Evolutionary conservation across 2,329 filamentous ascomycete species (phyloP).

Genomic region (Periconia sp.): DNA sequence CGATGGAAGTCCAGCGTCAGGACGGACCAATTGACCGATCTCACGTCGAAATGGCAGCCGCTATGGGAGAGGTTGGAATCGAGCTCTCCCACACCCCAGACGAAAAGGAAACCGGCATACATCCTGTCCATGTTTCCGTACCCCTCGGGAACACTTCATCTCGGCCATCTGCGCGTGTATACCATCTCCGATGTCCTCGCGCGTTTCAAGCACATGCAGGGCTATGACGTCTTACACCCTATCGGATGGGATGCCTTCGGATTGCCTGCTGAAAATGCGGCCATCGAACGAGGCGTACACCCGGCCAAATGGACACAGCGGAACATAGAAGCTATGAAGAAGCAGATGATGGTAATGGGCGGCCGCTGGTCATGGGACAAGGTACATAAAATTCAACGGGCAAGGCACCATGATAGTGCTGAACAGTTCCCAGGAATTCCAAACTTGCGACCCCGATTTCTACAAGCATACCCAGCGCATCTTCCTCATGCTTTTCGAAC

Average conservation of each 20-base stretch:
- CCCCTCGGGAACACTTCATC: constrained; percentile 83
- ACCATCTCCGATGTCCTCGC: constrained; percentile 87
- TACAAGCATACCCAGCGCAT: constrained; percentile 90
- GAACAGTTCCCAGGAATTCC: constrained; percentile 68
- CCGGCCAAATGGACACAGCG: constrained; percentile 78
- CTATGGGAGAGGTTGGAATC: constrained; percentile 49
- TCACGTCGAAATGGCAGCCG: constrained; percentile 59
- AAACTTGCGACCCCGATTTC: constrained; percentile 82
- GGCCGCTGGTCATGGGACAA: constrained; percentile 82
- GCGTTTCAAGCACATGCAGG: constrained; percentile 76
- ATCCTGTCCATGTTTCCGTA: constrained; percentile 94
- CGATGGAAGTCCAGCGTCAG: constrained; percentile 2
- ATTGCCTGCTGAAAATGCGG: constrained; percentile 88
- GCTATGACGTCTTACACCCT: constrained; percentile 78
- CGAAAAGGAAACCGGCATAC: constrained; percentile 58
- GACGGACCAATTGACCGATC: constrained; percentile 12
- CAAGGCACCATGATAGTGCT: constrained; percentile 10
- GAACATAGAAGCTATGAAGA: constrained; percentile 87
- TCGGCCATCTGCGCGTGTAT: constrained; percentile 88
- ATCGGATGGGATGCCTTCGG: constrained; percentile 97
- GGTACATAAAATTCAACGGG: constrained; percentile 52
- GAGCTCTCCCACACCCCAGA: constrained; percentile 5
- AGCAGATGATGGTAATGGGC: constrained; percentile 79
- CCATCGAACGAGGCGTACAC: constrained; percentile 79
- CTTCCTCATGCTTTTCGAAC: constrained; percentile 77